Percentiles rank a stretch among this genome's conserved stretches.
Conservation (phyloP, 2,329 filamentous ascomycete species). For the Capronia coronata region DNA sequence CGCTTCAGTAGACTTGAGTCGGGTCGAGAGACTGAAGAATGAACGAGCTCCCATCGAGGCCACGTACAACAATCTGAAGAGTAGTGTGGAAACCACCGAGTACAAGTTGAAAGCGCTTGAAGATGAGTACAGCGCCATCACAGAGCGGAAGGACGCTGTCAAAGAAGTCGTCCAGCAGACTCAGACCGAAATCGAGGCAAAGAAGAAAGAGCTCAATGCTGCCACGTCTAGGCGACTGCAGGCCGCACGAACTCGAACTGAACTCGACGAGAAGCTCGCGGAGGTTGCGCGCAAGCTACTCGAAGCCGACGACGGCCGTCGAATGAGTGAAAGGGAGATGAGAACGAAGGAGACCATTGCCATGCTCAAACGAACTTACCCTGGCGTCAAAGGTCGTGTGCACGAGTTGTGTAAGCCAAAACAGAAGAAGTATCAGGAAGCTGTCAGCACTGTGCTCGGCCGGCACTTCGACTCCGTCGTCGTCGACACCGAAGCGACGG, state of each 20-base stretch:
- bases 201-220: conserved; percentile 85
- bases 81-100: conserved; percentile 74
- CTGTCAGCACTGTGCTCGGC: conserved; percentile 85
- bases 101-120: conserved; percentile 68
- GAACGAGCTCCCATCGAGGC: conserved; percentile 89
- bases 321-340: conserved; percentile 76
- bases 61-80: conserved; percentile 79
- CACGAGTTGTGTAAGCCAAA: conserved; percentile 92
- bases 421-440: conserved; percentile 92
- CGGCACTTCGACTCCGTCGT: conserved; percentile 91
- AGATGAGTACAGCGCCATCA: conserved; percentile 61
- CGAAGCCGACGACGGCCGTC: conserved; percentile 76
- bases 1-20: conserved; percentile 71
- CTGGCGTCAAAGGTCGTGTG: conserved; percentile 82
- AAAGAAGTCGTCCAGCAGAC: conserved; percentile 60
- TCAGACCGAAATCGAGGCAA: conserved; percentile 70
- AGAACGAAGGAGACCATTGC: conserved; percentile 76
- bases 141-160: conserved; percentile 60
- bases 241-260: conserved; percentile 72
- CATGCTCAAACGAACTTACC: conserved; percentile 81
- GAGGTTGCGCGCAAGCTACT: conserved; percentile 73
- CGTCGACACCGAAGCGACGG: conserved; percentile 91
- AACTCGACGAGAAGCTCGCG: conserved; percentile 85
- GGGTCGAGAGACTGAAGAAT: conserved; percentile 77
- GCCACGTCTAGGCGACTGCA: conserved; percentile 77